Base-by-base conservation (phyloP, 2,329 filamentous ascomycete species). In the Alternaria ventricosa region DNA sequence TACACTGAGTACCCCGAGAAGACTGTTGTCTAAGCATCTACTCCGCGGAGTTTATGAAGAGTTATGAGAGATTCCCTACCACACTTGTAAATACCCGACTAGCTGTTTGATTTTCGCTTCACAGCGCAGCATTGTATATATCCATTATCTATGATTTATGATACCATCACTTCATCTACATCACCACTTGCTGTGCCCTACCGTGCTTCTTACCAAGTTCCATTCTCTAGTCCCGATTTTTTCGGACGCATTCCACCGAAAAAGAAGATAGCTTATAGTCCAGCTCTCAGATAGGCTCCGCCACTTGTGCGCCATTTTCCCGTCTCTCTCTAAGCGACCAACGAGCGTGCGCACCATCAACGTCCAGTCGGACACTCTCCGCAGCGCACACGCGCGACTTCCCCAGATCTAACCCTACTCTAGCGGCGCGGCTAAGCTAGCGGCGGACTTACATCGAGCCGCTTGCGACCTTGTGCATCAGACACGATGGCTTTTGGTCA, bases 1-100 rank as follows among this genome's bases (percentile, higher is more conserved):
- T 75, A 75, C 68, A 71, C 67, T 20, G 75, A 77, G 67, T 45
- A 63, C 46, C 59, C 63, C n/a, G 67, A 68, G 61, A 70, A 68
- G 63, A 66, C 57, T 8, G 56, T 47, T n/a, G 64, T 63, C 4
- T 67, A 66, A 54, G 30, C 27, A 20, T 46, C 8, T 23, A 15
- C 25, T n/a, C 5, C 15, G 6, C 6, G 13, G 49, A 25, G 5
- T 13, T 8, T 1, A 53, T 10, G 53, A 55, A 43, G 33, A 55
- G 4, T 25, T 15, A 55, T 15, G 53, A 43, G 18, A 33, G 36
- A 28, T 22, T 55, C 33, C 12, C 33, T 55, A 28, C 36, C 25
- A 55, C 22, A 33, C 23, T 28, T 55, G 53, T 55, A 55, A 55
- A 44, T 55, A 55, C 22, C 18, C 33, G 13, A 27, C 18, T 60